Evolutionary conservation across 805 yeast species (phyloP).

Genomic region (Yamadazyma philogaea): DNA sequence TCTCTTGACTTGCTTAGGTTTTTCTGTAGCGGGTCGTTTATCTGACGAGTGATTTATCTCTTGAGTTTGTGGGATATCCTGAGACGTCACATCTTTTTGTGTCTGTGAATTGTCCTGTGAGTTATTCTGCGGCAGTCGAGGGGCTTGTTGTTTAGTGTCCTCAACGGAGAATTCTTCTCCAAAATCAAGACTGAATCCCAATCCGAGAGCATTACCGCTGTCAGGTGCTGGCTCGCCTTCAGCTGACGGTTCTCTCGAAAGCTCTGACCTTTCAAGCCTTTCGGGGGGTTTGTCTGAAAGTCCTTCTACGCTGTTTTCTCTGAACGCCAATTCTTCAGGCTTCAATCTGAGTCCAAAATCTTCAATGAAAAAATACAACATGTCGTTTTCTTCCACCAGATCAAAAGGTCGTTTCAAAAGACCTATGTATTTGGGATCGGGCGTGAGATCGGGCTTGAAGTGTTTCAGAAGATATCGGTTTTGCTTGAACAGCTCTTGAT

Average conservation of each 20-base stretch:
- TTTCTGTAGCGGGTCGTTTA: slow-evolving; percentile 1
- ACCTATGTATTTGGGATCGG: slow-evolving; percentile 7
- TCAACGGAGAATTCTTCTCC: neutral
- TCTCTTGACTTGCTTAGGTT: slow-evolving; percentile 18
- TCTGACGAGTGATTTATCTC: too few species aligned
- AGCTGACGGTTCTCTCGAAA: neutral
- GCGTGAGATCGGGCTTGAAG: slow-evolving; percentile 10
- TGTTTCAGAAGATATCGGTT: slow-evolving; percentile 12
- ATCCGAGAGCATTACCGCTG: slow-evolving; percentile 6
- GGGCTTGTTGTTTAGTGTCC: neutral
- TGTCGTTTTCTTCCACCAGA: slow-evolving; percentile 11
- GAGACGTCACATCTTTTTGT: too few species aligned
- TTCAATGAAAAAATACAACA: slow-evolving; percentile 6
- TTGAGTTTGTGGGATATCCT: too few species aligned
- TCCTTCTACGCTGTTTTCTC: neutral
- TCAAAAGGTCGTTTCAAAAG: slow-evolving; percentile 11
- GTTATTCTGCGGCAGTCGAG: too few species aligned
- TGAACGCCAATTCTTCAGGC: neutral
- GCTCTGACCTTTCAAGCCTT: neutral
- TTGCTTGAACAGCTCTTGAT: slow-evolving; percentile 22
- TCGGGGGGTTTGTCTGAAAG: neutral
- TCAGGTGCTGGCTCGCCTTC: neutral
- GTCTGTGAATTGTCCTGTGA: too few species aligned
- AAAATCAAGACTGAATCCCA: slow-evolving; percentile 13
- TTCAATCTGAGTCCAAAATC: slow-evolving; percentile 11